Base-by-base conservation (phyloP, 1,284 basidiomycete species). In the Papiliotrema flavescens region DNA sequence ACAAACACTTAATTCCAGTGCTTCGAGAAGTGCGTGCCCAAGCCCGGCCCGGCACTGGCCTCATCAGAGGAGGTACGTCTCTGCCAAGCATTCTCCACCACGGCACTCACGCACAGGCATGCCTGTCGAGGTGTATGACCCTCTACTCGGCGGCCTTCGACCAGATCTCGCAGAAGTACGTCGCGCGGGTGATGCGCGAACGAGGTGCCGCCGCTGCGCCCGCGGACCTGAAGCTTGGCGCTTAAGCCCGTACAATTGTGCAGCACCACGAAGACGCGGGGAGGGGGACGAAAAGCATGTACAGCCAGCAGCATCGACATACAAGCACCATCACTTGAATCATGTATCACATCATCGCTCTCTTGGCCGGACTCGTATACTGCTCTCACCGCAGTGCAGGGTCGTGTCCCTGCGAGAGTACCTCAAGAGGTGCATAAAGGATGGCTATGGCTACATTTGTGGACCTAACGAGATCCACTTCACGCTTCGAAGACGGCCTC, bases 121-220 rank as follows among this genome's bases (percentile, higher is more conserved):
- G 75, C 57, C 66, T 77, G 41, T 69, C 70, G 19, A 68, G 70
- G 59, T 77, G 75, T 66, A 71, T 76, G 65, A 67, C 60, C 44
- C 71, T 77, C 37, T 77, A 77, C 65, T 74, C 75, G 69, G 67
- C 72, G 11, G 73, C 75, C 14, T 77, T 76, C 54, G 75, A 77
- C 63, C 74, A 75, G 59, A 67, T 71, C 22, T 75, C 74, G 17
- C 68, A 65, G 60, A 69, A 67, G 8, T 77, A 77, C 61, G 69
- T 75, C 39, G 57, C 70, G 17, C 64, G 75, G 47, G 65, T 77
- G 48, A 60, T 64, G 41, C 71, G 66, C 54, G 74, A 76, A 51
- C 24, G 50, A 49, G 22, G 26, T 3, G 22, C 13, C 26, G 23
- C 46, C 17, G n/a, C 46, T 4, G 32, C 14, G 14, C 39, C 39